Evolutionary conservation across 768 basidiomycete species (phyloP).

Genomic region (Auriculariales sp.): DNA sequence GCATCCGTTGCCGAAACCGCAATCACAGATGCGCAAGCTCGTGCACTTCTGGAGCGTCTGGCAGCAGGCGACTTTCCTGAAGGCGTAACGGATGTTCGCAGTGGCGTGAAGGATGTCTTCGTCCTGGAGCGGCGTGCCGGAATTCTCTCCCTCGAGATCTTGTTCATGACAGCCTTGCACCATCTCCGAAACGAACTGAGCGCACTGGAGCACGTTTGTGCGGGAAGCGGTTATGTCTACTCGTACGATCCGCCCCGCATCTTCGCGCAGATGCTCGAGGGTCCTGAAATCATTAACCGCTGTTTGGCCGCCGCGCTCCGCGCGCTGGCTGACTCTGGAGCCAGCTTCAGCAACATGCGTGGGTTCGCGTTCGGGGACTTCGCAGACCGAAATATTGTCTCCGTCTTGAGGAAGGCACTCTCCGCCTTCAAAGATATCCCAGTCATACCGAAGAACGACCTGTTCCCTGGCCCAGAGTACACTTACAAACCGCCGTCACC

Average conservation of each 20-base stretch:
- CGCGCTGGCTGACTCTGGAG: background rate
- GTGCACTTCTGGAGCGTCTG: background rate
- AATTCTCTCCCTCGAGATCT: constrained; percentile 8
- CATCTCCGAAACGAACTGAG: constrained; percentile 9
- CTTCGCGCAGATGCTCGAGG: constrained; percentile 7
- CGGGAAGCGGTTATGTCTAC: constrained; percentile 8
- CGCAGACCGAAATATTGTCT: background rate
- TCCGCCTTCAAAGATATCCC: no score
- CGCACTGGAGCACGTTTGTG: constrained; percentile 1
- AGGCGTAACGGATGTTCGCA: no score
- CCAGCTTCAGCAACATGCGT: no score
- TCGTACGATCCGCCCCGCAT: constrained; percentile 11
- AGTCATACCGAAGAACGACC: no score
- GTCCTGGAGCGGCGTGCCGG: background rate
- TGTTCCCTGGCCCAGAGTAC: no score
- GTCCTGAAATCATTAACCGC: constrained; percentile 4
- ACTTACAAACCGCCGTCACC: no score
- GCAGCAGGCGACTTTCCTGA: background rate
- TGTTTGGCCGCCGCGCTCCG: constrained; percentile 2
- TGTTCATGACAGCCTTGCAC: constrained; percentile 2
- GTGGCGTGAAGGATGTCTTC: background rate
- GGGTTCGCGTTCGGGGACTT: constrained; percentile 9
- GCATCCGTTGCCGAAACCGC: background rate
- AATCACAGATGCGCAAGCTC: background rate
- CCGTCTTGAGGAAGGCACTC: background rate